Percentiles rank a stretch among this genome's conserved stretches.
phyloP scores from a whole-genome alignment of 352 stramenopile genomes.

The Pythium sp. region DNA sequence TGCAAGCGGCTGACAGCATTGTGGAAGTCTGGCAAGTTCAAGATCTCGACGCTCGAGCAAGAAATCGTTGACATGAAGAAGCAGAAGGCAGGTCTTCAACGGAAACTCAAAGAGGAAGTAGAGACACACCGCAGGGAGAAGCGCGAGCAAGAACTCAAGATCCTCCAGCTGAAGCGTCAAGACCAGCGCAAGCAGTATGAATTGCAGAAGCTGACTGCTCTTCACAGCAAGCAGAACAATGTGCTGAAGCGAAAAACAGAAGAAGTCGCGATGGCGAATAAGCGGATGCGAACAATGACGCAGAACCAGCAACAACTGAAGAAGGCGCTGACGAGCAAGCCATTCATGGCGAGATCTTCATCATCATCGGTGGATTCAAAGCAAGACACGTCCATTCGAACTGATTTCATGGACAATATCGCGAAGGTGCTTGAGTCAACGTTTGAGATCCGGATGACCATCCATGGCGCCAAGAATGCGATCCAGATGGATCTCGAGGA shows the following conservation, averaged over 20 bases:
- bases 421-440: slow-evolving; percentile 36
- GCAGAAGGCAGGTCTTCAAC: slow-evolving; percentile 39
- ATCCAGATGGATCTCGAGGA: slow-evolving; percentile 53
- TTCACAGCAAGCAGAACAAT: slow-evolving; percentile 42
- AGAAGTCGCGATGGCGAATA: slow-evolving; percentile 39
- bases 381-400: neutral
- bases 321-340: slow-evolving; percentile 22
- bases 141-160: slow-evolving; percentile 41
- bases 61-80: slow-evolving; percentile 53
- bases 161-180: slow-evolving; percentile 51
- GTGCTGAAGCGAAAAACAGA: slow-evolving; percentile 65
- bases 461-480: slow-evolving; percentile 42
- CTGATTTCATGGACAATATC: slow-evolving; percentile 25
- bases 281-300: slow-evolving; percentile 36
- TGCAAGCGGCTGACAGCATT: slow-evolving; percentile 34
- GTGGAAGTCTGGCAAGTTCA: slow-evolving; percentile 36
- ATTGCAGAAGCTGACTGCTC: slow-evolving; percentile 39
- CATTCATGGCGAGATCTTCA: neutral
- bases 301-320: slow-evolving; percentile 26
- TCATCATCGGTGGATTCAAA: neutral
- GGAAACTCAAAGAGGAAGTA: slow-evolving; percentile 33
- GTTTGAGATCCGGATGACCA: slow-evolving; percentile 45
- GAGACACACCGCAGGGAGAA: slow-evolving; percentile 43
- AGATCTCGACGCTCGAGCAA: slow-evolving; percentile 44
- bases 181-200: slow-evolving; percentile 59